A percentile compares a stretch with the other conserved stretches of the same genome.
Evolutionary conservation across 2,329 filamentous ascomycete genomes (phyloP).

Genomic region (Trichoderma sp.): DNA sequence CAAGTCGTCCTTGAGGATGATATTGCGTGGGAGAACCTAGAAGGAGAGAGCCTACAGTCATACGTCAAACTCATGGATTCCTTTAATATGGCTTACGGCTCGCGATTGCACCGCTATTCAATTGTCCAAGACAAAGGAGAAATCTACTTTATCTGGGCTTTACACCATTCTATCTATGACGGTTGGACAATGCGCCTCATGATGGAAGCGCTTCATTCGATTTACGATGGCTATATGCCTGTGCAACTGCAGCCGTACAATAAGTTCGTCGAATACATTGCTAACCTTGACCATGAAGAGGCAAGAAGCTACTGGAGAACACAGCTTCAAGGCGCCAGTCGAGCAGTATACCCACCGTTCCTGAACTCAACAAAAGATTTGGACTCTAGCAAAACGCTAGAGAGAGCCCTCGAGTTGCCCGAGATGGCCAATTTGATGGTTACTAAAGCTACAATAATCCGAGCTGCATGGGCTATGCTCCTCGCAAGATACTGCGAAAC

Average conservation of each 20-base stretch:
- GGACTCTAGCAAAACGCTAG: neutral
- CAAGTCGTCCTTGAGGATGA: conserved; percentile 1
- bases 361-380: neutral
- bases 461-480: conserved; percentile 26
- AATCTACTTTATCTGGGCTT: conserved; percentile 25
- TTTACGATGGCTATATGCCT: neutral
- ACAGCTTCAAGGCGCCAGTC: neutral
- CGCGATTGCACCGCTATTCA: neutral
- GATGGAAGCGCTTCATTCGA: conserved; percentile 16
- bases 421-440: neutral
- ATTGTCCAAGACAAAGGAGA: neutral
- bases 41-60: neutral
- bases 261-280: neutral
- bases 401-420: neutral
- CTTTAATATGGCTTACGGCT: neutral
- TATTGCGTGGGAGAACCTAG: neutral
- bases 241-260: neutral
- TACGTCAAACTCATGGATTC: neutral
- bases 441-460: conserved; percentile 21
- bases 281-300: neutral
- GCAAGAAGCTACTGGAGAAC: neutral
- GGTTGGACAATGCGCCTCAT: conserved; percentile 28
- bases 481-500: conserved; percentile 21
- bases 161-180: conserved; percentile 32
- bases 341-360: neutral